phyloP scores from a whole-genome alignment of 768 basidiomycete species.

The Leccinellum luteum region DNA sequence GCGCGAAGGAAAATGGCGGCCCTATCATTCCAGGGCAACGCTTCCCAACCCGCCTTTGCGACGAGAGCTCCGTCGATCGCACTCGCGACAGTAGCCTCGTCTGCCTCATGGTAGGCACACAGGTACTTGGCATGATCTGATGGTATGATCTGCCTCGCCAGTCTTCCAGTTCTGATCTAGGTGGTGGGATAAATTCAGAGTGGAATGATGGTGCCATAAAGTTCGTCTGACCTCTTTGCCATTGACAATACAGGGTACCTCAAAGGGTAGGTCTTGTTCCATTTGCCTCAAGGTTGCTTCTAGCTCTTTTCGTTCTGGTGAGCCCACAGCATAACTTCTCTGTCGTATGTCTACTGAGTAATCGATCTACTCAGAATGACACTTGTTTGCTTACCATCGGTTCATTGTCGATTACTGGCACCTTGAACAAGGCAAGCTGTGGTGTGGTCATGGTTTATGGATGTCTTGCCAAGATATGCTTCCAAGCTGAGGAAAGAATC shows the following conservation, averaged over 20 bases:
- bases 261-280: constrained; percentile 81
- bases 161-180: constrained; percentile 77
- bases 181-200: constrained; percentile 4
- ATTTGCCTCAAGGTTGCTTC: constrained; percentile 74
- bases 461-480: not conserved
- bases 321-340: constrained; percentile 77
- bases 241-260: constrained; percentile 91
- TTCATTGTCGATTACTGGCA: constrained; percentile 88
- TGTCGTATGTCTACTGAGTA: constrained; percentile 27
- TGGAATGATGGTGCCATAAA: not conserved
- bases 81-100: constrained; percentile 63
- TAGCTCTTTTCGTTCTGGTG: constrained; percentile 71
- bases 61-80: constrained; percentile 88
- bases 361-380: not conserved
- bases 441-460: constrained; percentile 55
- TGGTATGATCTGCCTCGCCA: constrained; percentile 79
- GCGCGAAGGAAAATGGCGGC: constrained; percentile 99
- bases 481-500: not conserved
- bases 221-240: constrained; percentile 67
- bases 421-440: constrained; percentile 82
- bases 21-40: constrained; percentile 93
- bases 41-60: constrained; percentile 89
- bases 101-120: constrained; percentile 87
- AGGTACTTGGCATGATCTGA: constrained; percentile 81
- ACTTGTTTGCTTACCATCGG: constrained; percentile 63